These are phyloP conservation scores for Colletotrichum tofieldiae DNA, from an alignment of 2,329 filamentous ascomycete species.

Conservation along the genomic window DNA sequence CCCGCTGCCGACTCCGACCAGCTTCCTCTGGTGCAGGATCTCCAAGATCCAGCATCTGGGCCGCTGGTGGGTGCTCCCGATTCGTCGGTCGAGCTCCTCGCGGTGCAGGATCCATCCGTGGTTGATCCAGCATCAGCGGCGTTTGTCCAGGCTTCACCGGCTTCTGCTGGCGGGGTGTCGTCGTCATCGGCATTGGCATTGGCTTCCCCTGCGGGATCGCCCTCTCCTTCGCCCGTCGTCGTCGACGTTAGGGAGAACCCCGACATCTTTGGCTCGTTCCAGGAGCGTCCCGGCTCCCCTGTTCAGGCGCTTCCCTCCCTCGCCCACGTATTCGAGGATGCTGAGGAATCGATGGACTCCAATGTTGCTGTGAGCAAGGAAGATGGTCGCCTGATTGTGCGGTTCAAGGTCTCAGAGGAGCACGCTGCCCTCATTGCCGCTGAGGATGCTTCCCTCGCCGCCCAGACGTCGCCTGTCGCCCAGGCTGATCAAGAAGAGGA, in stretches of 20 bases:
- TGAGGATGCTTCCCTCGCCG: not conserved
- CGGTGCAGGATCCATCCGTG: slow-evolving; percentile 28
- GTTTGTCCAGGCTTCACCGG: slow-evolving; percentile 6
- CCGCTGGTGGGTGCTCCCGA: slow-evolving; percentile 36
- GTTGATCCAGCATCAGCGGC: slow-evolving; percentile 35
- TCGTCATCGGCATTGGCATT: not conserved
- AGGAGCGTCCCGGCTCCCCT: slow-evolving; percentile 25
- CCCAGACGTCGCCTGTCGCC: not conserved
- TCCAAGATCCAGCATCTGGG: slow-evolving; percentile 35
- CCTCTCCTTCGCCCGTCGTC: slow-evolving; percentile 26
- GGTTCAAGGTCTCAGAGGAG: slow-evolving; percentile 42
- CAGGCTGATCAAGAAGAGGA: not conserved
- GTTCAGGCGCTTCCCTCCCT: slow-evolving; percentile 26
- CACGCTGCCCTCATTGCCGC: slow-evolving; percentile 1
- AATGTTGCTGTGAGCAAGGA: slow-evolving; percentile 23
- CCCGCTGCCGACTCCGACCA: slow-evolving; percentile 23
- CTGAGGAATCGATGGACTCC: slow-evolving; percentile 15
- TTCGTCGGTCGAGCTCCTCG: slow-evolving; percentile 35
- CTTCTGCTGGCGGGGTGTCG: not conserved
- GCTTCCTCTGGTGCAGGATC: slow-evolving; percentile 32
- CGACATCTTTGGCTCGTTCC: slow-evolving; percentile 38
- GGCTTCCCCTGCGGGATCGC: slow-evolving; percentile 5
- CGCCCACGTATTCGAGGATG: slow-evolving; percentile 24
- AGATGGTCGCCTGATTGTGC: slow-evolving; percentile 35
- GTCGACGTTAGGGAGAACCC: slow-evolving; percentile 39